A percentile compares a stretch with the other conserved stretches of the same genome.
phyloP scores from a whole-genome alignment of 352 stramenopile genomes.

The Phytophthora rubi region DNA sequence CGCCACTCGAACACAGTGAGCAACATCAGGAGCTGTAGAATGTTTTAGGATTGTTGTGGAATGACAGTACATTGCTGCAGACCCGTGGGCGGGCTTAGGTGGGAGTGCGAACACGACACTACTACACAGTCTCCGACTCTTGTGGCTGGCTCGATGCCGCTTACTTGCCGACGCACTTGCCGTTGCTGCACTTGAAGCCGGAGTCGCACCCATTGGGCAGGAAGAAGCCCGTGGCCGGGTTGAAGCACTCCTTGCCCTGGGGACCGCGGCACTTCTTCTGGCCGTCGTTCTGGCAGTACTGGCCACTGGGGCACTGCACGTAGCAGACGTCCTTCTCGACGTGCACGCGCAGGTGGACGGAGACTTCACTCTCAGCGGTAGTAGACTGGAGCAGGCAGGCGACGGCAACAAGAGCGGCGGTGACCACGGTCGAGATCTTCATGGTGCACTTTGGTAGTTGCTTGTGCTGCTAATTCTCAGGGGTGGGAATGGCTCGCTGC shows the following conservation, averaged over 20 bases:
- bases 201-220: not conserved
- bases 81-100: too few relatives aligned
- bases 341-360: conserved; percentile 6
- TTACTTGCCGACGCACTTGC: conserved; percentile 35
- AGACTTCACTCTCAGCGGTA: not conserved
- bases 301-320: conserved; percentile 22
- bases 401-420: too few relatives aligned
- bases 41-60: not conserved
- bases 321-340: conserved; percentile 31
- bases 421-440: too few relatives aligned
- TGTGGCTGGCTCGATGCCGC: not conserved
- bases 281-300: conserved; percentile 34
- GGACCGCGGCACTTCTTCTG: conserved; percentile 25
- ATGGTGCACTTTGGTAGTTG: too few relatives aligned
- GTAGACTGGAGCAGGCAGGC: too few relatives aligned
- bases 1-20: too few relatives aligned
- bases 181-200: conserved; percentile 41
- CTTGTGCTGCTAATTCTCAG: too few relatives aligned
- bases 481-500: too few relatives aligned
- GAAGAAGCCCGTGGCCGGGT: conserved; percentile 38
- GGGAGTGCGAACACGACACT: not conserved
- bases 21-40: too few relatives aligned
- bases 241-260: conserved; percentile 30
- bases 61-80: not conserved
- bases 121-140: not conserved